Evolutionary conservation across 257 asterid genomes (phyloP).

Genomic region (Handroanthus guayacan): DNA sequence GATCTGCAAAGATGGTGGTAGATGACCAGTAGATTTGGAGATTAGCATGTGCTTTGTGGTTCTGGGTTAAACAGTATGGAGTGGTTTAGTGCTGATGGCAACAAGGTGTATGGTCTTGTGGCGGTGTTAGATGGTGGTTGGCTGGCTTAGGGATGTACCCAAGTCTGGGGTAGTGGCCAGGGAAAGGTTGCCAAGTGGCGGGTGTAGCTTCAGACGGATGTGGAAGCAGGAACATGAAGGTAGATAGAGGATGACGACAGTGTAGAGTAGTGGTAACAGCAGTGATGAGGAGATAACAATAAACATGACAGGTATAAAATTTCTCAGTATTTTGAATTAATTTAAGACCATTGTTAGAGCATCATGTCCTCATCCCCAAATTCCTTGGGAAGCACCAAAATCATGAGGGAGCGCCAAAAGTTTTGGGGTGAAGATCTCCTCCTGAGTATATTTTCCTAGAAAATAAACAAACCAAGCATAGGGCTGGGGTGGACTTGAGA

Average conservation of each 20-base stretch:
- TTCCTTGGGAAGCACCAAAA: constrained; percentile 7
- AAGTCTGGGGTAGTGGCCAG: not conserved
- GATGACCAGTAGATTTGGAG: not conserved
- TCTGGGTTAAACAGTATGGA: not conserved
- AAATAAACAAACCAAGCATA: not conserved
- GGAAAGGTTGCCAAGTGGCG: not conserved
- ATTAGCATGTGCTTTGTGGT: not conserved
- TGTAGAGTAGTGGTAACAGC: not conserved
- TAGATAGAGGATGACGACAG: not conserved
- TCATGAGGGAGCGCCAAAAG: not conserved
- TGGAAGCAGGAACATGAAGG: not conserved
- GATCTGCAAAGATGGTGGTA: constrained; percentile 12
- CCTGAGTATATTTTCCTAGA: not conserved
- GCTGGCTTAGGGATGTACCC: not conserved
- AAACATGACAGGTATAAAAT: not conserved
- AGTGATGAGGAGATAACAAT: not conserved
- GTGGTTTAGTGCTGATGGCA: not conserved
- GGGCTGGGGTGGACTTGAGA: constrained; percentile 18
- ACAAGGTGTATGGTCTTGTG: not conserved
- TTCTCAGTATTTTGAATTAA: no score
- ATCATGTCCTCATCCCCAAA: not conserved
- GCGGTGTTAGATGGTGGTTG: constrained; percentile 12
- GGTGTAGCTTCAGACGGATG: constrained; percentile 4
- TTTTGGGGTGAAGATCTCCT: not conserved
- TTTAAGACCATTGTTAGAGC: not conserved